Percentiles rank a stretch among this genome's conserved stretches.
phyloP scores from a whole-genome alignment of 345 rosid genomes.

The Erodium maritimum region DNA sequence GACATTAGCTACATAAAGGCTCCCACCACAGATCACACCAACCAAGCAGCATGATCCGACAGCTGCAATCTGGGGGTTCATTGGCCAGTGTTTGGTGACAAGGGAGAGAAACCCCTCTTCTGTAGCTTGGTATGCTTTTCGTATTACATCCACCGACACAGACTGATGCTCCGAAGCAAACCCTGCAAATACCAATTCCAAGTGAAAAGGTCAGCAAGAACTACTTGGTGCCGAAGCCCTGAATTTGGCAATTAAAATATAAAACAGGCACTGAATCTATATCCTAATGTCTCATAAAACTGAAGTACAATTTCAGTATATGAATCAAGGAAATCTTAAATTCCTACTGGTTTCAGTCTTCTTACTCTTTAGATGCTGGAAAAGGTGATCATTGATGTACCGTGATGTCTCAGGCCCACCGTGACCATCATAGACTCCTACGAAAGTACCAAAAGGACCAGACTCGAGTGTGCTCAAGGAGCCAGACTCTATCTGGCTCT shows the following conservation, averaged over 20 bases:
- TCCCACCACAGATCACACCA: constrained; percentile 68
- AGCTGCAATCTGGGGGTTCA: constrained; percentile 90
- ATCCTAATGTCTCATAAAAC: no score
- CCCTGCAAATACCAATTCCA: constrained; percentile 27
- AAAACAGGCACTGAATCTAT: no score
- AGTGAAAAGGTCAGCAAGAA: not conserved
- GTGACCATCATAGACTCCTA: constrained; percentile 93
- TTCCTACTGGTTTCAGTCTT: not conserved
- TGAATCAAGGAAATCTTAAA: not conserved
- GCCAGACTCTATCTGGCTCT: constrained; percentile 93
- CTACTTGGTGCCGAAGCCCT: not conserved
- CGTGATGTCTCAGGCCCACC: constrained; percentile 97
- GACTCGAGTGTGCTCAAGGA: constrained; percentile 66
- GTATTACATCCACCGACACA: constrained; percentile 73
- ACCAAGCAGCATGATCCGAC: constrained; percentile 94
- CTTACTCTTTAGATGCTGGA: constrained; percentile 89
- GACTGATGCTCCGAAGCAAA: constrained; percentile 65
- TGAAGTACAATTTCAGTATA: not conserved
- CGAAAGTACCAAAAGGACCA: constrained; percentile 83
- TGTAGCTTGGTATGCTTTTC: constrained; percentile 83
- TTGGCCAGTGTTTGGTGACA: constrained; percentile 88
- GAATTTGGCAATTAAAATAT: not conserved
- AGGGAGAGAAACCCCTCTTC: constrained; percentile 84
- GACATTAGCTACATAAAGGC: constrained; percentile 71
- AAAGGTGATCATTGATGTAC: constrained; percentile 70